Evolutionary conservation across 139 green algal genomes (phyloP).

Genomic region (Chlorella sorokiniana): DNA sequence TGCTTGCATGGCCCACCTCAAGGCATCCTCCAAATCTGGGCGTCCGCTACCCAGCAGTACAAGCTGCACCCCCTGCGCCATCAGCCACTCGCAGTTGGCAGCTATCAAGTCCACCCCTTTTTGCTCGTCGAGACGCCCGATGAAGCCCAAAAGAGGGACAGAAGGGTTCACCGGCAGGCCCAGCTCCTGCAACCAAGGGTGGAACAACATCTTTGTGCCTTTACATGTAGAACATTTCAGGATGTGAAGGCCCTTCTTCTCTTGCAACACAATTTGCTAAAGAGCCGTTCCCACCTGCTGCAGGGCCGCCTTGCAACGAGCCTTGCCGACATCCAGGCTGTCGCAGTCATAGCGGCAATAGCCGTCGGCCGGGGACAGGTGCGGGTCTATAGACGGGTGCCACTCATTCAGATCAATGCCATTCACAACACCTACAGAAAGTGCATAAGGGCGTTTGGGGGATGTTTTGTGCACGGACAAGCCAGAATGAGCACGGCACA

Average conservation of each 20-base stretch:
- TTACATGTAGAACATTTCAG: background rate
- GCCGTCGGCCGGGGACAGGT: slow-evolving; percentile 25
- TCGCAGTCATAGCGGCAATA: background rate
- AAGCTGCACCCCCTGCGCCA: slow-evolving; percentile 85
- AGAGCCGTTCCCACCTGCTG: slow-evolving; percentile 42
- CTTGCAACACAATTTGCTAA: background rate
- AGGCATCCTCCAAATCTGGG: slow-evolving; percentile 84
- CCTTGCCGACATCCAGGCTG: slow-evolving; percentile 69
- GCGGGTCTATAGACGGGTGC: slow-evolving; percentile 70
- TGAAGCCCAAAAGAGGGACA: slow-evolving; percentile 89
- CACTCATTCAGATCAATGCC: slow-evolving; percentile 93
- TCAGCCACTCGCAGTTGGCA: slow-evolving; percentile 88
- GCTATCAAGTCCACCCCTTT: slow-evolving; percentile 98
- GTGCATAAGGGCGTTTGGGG: background rate
- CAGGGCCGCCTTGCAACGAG: slow-evolving; percentile 85
- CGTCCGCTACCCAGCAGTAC: slow-evolving; percentile 92
- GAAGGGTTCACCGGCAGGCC: slow-evolving; percentile 86
- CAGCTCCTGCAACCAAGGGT: slow-evolving; percentile 70
- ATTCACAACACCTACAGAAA: slow-evolving; percentile 74
- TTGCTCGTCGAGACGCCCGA: slow-evolving; percentile 94
- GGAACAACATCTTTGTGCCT: background rate
- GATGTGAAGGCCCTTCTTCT: background rate
- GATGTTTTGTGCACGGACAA: too few species aligned
- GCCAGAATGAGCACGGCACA: background rate
- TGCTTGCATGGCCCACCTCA: slow-evolving; percentile 50